Conservation (phyloP, 345 rosid species). For the Acer saccharum region DNA sequence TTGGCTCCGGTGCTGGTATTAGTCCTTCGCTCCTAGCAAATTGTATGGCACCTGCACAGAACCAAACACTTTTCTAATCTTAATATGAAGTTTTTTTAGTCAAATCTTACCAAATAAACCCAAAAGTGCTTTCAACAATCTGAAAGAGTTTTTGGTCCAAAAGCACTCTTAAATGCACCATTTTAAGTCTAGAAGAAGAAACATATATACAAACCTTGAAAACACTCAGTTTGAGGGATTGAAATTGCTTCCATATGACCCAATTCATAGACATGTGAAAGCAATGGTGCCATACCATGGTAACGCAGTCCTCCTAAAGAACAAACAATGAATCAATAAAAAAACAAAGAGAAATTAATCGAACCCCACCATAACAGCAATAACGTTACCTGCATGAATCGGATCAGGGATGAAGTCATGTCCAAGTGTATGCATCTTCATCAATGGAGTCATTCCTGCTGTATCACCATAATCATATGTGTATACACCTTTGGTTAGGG, state of each 20-base stretch:
- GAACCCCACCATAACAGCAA: conserved; percentile 1
- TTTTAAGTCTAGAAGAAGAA: neutral
- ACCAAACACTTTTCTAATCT: neutral
- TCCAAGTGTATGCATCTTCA: conserved; percentile 99
- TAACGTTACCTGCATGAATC: conserved; percentile 78
- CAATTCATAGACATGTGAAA: conserved; percentile 80
- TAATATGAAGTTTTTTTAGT: neutral
- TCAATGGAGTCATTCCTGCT: conserved; percentile 89
- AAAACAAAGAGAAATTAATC: conserved; percentile 9
- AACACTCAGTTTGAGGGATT: conserved; percentile 85
- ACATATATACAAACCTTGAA: conserved; percentile 49
- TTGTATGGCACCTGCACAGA: conserved; percentile 70
- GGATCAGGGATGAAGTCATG: conserved; percentile 97
- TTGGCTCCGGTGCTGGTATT: conserved; percentile 92
- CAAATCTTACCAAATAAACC: too few relatives aligned
- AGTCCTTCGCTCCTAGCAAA: conserved; percentile 89
- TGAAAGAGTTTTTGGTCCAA: neutral
- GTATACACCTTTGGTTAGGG: conserved; percentile 79
- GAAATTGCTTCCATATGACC: conserved; percentile 90
- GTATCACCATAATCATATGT: conserved; percentile 92
- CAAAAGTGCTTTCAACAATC: too few relatives aligned
- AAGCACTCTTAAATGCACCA: too few relatives aligned
- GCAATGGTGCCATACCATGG: conserved; percentile 94
- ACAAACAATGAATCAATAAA: conserved; percentile 11
- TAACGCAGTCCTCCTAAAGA: conserved; percentile 80